phyloP scores from a whole-genome alignment of 495 filamentous ascomycete genomes.

The Penicillium lividum region DNA sequence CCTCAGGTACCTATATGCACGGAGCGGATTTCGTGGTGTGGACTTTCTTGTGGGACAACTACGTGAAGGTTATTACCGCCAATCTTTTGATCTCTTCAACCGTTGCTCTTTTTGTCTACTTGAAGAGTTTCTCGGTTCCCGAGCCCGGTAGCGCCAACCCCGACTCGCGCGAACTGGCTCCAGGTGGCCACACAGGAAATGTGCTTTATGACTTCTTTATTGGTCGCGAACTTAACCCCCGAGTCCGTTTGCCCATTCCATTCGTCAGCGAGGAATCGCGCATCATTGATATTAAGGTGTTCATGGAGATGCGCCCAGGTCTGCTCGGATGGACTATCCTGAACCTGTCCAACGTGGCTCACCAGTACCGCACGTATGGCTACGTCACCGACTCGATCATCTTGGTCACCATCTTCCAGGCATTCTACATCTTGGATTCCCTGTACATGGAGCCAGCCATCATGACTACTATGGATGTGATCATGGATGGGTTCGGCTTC shows the following conservation, averaged over 20 bases:
- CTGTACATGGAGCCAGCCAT: conserved; percentile 91
- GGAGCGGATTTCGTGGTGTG: conserved; percentile 84
- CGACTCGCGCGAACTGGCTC: conserved; percentile 73
- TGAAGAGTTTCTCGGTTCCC: conserved; percentile 77
- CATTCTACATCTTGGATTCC: conserved; percentile 80
- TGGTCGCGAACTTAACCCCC: conserved; percentile 94
- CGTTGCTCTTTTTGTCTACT: conserved; percentile 75
- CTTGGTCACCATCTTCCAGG: conserved; percentile 76
- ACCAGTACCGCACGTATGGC: conserved; percentile 83
- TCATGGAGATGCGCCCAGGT: conserved; percentile 87
- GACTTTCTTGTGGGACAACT: conserved; percentile 93
- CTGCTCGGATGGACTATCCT: conserved; percentile 88
- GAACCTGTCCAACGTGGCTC: conserved; percentile 80
- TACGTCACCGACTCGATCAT: conserved; percentile 86
- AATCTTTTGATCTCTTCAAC: conserved; percentile 72
- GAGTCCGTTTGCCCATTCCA: conserved; percentile 72
- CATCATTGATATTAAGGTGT: conserved; percentile 87
- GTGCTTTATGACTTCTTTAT: conserved; percentile 96
- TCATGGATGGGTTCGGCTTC: conserved; percentile 90
- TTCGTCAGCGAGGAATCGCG: conserved; percentile 52
- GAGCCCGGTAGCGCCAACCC: conserved; percentile 57
- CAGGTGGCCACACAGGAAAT: conserved; percentile 82
- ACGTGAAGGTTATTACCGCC: conserved; percentile 77
- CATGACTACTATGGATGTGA: conserved; percentile 95
- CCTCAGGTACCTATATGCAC: conserved; percentile 70